Conservation (phyloP, 106 monocot species). For the Allium cepa region DNA sequence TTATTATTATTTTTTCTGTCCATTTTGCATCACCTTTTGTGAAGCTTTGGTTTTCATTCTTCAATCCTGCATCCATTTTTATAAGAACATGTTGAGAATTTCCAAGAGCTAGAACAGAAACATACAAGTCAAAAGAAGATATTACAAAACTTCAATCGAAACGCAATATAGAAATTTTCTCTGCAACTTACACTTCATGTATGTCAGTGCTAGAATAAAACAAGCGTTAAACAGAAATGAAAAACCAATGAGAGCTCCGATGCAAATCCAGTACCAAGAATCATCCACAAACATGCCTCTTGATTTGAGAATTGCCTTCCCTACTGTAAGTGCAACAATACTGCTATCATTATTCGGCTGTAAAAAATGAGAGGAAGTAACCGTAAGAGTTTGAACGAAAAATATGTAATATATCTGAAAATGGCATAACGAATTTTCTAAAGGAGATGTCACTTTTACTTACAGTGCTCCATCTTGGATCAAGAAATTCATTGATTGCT, state of each 20-base stretch:
- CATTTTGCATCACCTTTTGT: too few species aligned
- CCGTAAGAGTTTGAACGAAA: too few species aligned
- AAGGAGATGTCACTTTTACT: slow-evolving; percentile 8
- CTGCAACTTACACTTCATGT: slow-evolving; percentile 44
- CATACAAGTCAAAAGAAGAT: background rate
- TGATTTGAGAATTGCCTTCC: slow-evolving; percentile 69
- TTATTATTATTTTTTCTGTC: background rate
- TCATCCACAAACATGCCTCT: slow-evolving; percentile 44
- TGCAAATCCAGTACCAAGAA: slow-evolving; percentile 62
- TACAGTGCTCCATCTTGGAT: slow-evolving; percentile 41
- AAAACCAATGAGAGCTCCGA: slow-evolving; percentile 52
- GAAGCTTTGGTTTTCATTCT: background rate
- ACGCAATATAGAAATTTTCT: background rate
- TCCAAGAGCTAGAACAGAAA: background rate
- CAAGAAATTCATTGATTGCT: slow-evolving; percentile 65
- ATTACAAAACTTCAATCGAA: background rate
- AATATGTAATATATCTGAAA: slow-evolving; percentile 44
- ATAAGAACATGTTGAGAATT: background rate
- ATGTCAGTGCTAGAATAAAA: slow-evolving; percentile 49
- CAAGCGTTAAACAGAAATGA: slow-evolving; percentile 47
- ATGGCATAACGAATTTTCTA: slow-evolving; percentile 27
- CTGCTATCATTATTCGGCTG: slow-evolving; percentile 56
- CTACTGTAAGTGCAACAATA: slow-evolving; percentile 54
- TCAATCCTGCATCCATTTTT: background rate
- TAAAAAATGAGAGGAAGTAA: background rate